Base-by-base conservation (phyloP, 495 filamentous ascomycete genomes). In the Pyrenula massariospora region DNA sequence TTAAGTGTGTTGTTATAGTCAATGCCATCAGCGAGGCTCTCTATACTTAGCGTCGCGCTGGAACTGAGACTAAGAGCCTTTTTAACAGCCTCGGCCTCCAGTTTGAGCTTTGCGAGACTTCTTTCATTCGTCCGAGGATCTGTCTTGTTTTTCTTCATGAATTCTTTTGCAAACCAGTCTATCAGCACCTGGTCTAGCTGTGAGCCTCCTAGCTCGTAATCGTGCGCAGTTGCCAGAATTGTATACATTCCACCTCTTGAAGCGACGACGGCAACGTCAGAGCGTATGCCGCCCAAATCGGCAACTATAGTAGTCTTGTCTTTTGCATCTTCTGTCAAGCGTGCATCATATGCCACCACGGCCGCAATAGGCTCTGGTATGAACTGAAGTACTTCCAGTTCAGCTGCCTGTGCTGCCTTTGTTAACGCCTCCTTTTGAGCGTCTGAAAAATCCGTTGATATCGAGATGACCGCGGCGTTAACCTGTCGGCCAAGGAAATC, bases 81-180 rank as follows among this genome's bases (percentile, higher is more conserved):
- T 79, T 91, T 94, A 50, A 88, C 85, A 23, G 83, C 80, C 70
- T 98, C 93, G 62, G 87, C 79, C 77, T 96, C 94, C 8, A 91
- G 77, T 75, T 89, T 92, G 53, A 98, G 75, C 78, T 96, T 98
- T 15, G 94, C 92, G 52, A 96, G 73, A 61, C 85, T 84, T 60
- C 85, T 84, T 11, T 81, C 78, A 62, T 89, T 86, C 66, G 85
- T 79, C 57, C 93, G 80, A 22, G 94, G 93, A 67, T 98, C 93
- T 52, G 77, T 80, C 69, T 90, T 89, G 69, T 92, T 74, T 76
- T 94, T 90, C 81, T 97, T 96, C 60, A 92, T 77, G 73, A 98
- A 98, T 70, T 96, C 93, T 79, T 98, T 97, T 57, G 93, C 86
- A 63, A 96, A 96, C 77, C 96, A 84, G 68, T 97, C 91, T 62